Base-by-base conservation (phyloP, 352 stramenopile genomes). In the Pythium dissimile region DNA sequence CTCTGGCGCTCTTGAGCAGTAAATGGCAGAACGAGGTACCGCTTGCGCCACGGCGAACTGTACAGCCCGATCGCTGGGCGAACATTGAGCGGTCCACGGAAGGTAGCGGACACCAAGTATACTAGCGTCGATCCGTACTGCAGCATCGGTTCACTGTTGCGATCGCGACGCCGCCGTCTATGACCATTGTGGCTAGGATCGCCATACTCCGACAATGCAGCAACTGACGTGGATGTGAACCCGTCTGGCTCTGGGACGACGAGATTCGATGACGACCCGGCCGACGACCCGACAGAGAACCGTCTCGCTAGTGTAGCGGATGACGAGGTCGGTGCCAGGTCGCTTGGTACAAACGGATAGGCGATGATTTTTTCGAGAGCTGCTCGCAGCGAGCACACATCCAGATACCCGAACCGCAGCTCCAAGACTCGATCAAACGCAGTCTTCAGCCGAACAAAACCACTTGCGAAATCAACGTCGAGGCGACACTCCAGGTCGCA, bases 331-430 rank as follows among this genome's bases (percentile, higher is more conserved):
- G 50, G 59, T 11, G 44, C 44, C 2, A 41, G 35, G 8, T 61
- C 59, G 13, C 9, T 51, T 3, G 43, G 11, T 3, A 34, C 54
- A 15, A 44, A 51, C 43, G 80, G 69, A 41, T 68, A 75, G 13
- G 59, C 60, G 10, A 86, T 45, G 15, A 88, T 86, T 48, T 80
- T 72, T 31, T 88, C 73, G 9, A 94, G 45, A 5, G 83, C 78
- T 21, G 70, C 71, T 7, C 84, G 61, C 9, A 88, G 67, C 5
- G 83, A 88, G 47, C 73, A 88, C 20, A 89, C 88, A 39, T 94
- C 85, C 59, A 94, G 55, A 49, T 94, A 94, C 1, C 85, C 85
- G 35, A 92, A 94, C 9, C 85, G 77, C 26, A 94, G 60, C 30
- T 92, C 80, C 59, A 94, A 77, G 23, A 92, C 75, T 5, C 78